Base-by-base conservation (phyloP, 768 basidiomycete genomes). In the Agrocybe praecox region DNA sequence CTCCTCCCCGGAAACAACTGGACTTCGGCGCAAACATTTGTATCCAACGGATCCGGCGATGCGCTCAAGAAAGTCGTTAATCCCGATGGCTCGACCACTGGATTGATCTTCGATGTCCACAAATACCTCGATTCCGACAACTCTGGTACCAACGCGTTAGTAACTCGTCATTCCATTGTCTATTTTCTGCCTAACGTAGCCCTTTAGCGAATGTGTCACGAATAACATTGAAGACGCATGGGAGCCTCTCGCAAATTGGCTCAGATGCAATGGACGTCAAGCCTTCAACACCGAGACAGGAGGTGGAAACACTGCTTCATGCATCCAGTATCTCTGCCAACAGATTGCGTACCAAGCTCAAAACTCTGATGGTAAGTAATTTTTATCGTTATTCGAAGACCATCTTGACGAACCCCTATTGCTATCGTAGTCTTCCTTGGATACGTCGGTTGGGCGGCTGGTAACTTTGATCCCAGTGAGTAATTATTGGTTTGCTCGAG, bases 241-340 rank as follows among this genome's bases (percentile, higher is more conserved):
- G 78, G 65, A 63, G 3, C 76, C 79, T 8, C 76, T 85, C 18
- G 70, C 77, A 0, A 57, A 68, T 17, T 87, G 79, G 78, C 74
- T 86, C 6, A 74, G 80, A 34, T 64, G 65, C 46, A 77, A 84
- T 49, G 73, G 73, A 2, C 74, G 85, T n/a, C 80, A 83, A 61
- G 86, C 84, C 2, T 72, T 87, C 65, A 79, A 84, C 64, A 81
- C 83, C 11, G 85, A 87, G 67, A 85, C 83, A 0, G 85, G 86
- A 43, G 86, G 83, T 17, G 84, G 84, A 17, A 76, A 85, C 61
- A 74, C 75, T 22, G 74, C 75, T n/a, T 77, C 77, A 5, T 86
- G 85, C 62, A 68, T 75, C 3, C 62, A 70, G 19, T 79, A 74
- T 57, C 68, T 81, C 54, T 80, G 75, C 44, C 71, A 80, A 52